These are phyloP conservation scores for Hirsutella thompsonii DNA, from an alignment of 2,329 filamentous ascomycete species.

Conservation along the genomic window DNA sequence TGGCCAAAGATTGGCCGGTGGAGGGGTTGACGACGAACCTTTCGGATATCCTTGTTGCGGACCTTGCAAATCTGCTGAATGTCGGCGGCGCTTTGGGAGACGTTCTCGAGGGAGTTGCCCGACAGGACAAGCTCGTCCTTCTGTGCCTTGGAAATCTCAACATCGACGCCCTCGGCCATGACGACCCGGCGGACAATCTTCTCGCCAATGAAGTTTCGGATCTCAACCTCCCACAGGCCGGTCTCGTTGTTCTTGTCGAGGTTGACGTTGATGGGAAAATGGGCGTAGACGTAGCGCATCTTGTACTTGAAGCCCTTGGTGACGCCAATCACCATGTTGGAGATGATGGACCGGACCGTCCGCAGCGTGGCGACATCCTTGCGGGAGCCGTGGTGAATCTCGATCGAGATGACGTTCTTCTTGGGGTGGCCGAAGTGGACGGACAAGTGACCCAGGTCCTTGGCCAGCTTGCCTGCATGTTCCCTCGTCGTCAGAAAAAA, in stretches of 20 bases:
- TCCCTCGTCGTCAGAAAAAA: constrained; percentile 7
- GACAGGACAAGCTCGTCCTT: constrained; percentile 94
- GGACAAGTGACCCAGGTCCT: constrained; percentile 92
- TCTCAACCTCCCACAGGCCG: constrained; percentile 83
- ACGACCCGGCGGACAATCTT: constrained; percentile 91
- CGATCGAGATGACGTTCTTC: constrained; percentile 83
- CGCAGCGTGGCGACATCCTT: constrained; percentile 98
- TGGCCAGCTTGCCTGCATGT: constrained; percentile 71
- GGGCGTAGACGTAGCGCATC: constrained; percentile 99
- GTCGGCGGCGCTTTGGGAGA: constrained; percentile 96
- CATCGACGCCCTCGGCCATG: constrained; percentile 83
- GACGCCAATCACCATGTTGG: constrained; percentile 97
- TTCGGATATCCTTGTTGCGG: constrained; percentile 99
- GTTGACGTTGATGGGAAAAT: constrained; percentile 99
- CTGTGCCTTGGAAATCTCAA: constrained; percentile 78
- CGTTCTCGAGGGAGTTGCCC: constrained; percentile 93
- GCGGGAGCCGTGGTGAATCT: constrained; percentile 95
- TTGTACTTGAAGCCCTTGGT: constrained; percentile 99
- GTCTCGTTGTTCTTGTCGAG: constrained; percentile 92
- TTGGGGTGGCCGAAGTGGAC: constrained; percentile 88
- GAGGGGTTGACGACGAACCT: constrained; percentile 41
- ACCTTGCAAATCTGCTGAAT: constrained; percentile 99
- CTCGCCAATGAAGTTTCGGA: constrained; percentile 99
- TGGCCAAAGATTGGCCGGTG: too few relatives aligned
- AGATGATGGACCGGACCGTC: constrained; percentile 94